Conservation (phyloP, 2,329 filamentous ascomycete genomes). For the Beauveria sp. region DNA sequence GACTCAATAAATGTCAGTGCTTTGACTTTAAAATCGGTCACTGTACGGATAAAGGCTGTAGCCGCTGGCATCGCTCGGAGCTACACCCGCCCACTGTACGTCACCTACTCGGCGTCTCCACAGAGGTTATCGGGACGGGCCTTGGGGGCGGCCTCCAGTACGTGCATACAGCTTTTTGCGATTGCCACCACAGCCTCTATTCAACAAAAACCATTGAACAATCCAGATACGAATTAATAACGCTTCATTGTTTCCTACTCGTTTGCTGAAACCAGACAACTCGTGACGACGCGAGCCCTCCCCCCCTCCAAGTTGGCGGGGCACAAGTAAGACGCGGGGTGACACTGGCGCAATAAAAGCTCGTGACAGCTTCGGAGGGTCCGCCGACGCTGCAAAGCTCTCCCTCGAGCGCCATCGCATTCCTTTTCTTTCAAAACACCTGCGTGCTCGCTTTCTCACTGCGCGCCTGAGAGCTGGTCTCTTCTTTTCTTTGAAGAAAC, state of each 20-base stretch:
- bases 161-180: neutral
- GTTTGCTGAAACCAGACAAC: neutral
- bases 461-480: neutral
- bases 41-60: too few species aligned
- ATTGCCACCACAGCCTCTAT: too few species aligned
- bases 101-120: neutral
- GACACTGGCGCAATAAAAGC: neutral
- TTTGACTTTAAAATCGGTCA: too few species aligned
- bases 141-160: neutral
- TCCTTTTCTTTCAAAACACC: neutral
- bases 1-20: too few species aligned
- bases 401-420: neutral
- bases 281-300: neutral
- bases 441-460: neutral
- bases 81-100: neutral
- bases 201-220: too few species aligned
- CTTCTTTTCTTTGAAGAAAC: neutral
- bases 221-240: neutral
- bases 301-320: constrained; percentile 1
- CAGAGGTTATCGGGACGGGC: neutral
- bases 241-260: neutral
- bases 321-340: constrained; percentile 5
- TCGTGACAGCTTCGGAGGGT: constrained; percentile 3
- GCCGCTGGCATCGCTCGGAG: neutral
- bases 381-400: neutral